Percentiles rank a stretch among this genome's conserved stretches.
phyloP scores from a whole-genome alignment of 1,284 basidiomycete species.

The Cutaneotrichosporon sp. region DNA sequence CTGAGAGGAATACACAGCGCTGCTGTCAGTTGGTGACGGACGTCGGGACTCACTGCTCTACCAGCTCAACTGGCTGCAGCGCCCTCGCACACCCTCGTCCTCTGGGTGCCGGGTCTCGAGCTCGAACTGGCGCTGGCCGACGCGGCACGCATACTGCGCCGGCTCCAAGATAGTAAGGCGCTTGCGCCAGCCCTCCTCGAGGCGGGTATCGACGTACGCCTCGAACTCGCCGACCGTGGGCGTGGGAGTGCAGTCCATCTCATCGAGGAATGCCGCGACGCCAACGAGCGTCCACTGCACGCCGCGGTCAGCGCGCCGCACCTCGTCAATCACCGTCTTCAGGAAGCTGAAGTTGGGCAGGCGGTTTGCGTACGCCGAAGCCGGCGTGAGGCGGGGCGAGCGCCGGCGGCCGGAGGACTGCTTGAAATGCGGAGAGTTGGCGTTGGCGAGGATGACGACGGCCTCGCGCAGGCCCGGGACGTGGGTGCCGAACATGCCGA shows the following conservation, averaged over 20 bases:
- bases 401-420: background rate
- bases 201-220: background rate
- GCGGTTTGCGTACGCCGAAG: background rate
- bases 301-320: background rate
- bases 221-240: constrained; percentile 3
- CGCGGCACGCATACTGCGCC: background rate
- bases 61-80: background rate
- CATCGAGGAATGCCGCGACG: constrained; percentile 1
- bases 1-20: background rate
- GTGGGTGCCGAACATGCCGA: constrained; percentile 1
- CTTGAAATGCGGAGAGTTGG: background rate
- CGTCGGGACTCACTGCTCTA: too few species aligned
- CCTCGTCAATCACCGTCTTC: background rate
- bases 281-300: constrained; percentile 8
- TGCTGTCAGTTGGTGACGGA: background rate
- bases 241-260: constrained; percentile 7
- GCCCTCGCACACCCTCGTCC: background rate
- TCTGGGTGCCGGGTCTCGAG: background rate
- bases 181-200: background rate
- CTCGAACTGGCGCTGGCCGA: background rate
- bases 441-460: constrained; percentile 8
- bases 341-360: constrained; percentile 8
- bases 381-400: background rate
- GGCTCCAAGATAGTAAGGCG: background rate
- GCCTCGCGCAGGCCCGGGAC: constrained; percentile 4